A percentile compares a stretch with the other conserved stretches of the same genome.
These are phyloP conservation scores for Evernia prunastri DNA, from an alignment of 495 filamentous ascomycete genomes.

Conservation along the genomic window DNA sequence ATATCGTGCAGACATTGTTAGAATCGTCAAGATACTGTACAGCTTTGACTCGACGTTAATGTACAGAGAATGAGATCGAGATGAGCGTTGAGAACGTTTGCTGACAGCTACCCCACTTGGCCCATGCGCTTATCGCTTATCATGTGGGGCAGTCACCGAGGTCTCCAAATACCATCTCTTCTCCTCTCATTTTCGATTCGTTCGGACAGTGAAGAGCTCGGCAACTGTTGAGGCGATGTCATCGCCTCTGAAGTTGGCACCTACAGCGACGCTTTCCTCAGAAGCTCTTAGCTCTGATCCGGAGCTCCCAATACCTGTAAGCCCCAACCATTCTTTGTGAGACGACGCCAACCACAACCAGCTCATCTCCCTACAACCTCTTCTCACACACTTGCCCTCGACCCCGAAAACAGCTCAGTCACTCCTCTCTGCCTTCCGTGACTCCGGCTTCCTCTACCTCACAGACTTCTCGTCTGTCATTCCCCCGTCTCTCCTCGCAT, in stretches of 20 bases:
- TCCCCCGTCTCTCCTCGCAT: conserved; percentile 47
- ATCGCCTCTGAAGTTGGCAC: background rate
- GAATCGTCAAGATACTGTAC: background rate
- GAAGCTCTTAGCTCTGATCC: background rate
- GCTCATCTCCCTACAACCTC: conserved; percentile 81
- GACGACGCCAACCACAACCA: conserved; percentile 31
- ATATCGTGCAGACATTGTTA: background rate
- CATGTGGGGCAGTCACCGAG: too few relatives aligned
- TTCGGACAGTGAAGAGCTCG: background rate
- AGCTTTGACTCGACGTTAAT: background rate
- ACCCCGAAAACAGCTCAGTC: conserved; percentile 60
- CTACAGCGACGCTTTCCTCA: background rate
- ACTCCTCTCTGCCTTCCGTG: conserved; percentile 74
- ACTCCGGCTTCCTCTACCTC: conserved; percentile 86
- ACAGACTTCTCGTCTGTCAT: conserved; percentile 62
- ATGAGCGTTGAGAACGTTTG: background rate
- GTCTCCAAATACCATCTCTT: background rate
- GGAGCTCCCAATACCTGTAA: conserved; percentile 1
- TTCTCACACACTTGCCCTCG: conserved; percentile 57
- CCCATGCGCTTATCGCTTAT: conserved; percentile 1
- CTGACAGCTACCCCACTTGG: conserved; percentile 1
- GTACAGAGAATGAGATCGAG: too few relatives aligned
- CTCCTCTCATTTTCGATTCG: background rate
- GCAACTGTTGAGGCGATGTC: background rate
- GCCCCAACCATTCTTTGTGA: background rate